Conservation (phyloP, 129 eudicot genomes). For the Lactuca sativa region DNA sequence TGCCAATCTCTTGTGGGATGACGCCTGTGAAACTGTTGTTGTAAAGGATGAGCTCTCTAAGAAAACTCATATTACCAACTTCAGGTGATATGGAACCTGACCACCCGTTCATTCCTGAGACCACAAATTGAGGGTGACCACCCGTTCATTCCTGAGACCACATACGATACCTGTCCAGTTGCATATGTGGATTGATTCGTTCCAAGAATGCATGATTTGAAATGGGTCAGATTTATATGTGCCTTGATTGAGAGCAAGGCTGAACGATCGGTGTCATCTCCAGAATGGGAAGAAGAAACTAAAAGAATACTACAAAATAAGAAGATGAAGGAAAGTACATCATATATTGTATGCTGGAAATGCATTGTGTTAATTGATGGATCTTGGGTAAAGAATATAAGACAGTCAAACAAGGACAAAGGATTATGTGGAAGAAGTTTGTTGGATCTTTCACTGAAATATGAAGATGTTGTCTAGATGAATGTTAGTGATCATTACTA, state of each 20-base stretch:
- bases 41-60: conserved; percentile 13
- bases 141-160: conserved; percentile 22
- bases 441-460: not conserved
- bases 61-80: conserved; percentile 40
- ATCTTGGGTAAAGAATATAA: not conserved
- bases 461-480: not conserved
- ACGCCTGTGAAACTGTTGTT: conserved; percentile 35
- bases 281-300: conserved; percentile 1
- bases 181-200: conserved; percentile 29
- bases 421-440: not conserved
- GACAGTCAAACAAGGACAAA: not conserved
- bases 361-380: not conserved
- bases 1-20: conserved; percentile 26
- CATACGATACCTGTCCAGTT: conserved; percentile 31
- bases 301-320: conserved; percentile 1
- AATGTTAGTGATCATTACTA: not conserved
- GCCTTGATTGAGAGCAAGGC: conserved; percentile 33
- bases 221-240: conserved; percentile 26
- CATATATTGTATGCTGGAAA: conserved; percentile 4
- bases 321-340: not conserved
- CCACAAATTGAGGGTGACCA: conserved; percentile 28
- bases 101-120: conserved; percentile 22
- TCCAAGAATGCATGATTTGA: conserved; percentile 30
- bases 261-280: conserved; percentile 30
- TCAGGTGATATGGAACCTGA: conserved; percentile 35